Evolutionary conservation across 441 rosid genomes (phyloP), one percentile per base, ranked within the genome.

Genomic region (Erysimum cheiri): DNA sequence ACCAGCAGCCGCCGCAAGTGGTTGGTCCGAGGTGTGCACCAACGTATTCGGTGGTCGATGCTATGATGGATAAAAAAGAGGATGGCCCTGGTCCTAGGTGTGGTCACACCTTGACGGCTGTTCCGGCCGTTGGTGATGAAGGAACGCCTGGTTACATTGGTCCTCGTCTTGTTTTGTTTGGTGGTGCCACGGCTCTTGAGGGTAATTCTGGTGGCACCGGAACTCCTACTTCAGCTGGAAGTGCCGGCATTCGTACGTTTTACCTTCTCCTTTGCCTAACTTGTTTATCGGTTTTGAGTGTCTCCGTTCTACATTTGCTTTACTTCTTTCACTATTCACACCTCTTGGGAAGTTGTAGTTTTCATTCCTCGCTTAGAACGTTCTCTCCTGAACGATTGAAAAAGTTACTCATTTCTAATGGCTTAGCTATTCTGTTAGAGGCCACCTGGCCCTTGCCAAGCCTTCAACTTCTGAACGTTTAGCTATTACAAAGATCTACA

Each of bases 131-230:
- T n/a, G 98, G 98, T 46, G 99, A 92, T 79, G 99, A 96, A 59
- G 99, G 97, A 63, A 60, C 93, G 52, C 85, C 91, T 31, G 93
- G 91, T 24, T 92, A 84, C 50, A 83, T 96, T 72, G 99, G 98
- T 31, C 97, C 98, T 2, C 87, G 98, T 82, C 81, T 96, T 85
- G 92, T 96, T 64, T 78, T 96, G 78, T 96, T 96, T 8, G 99
- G 99, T 36, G 99, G 99, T 61, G 99, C 99, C 29, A 96, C 99
- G 3, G 98, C 98, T 3, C 96, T 96, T 11, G 99, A 92, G 83
- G 99, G 98, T 28, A 96, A 92, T 70, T 88, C 98, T 71, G 90
- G 87, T 2, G 91, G 97, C 31, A 74, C 96, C 0, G 98, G 99
- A 39, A 81, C 99, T 70, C 99, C 99, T 15, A 82, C 99, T 17